Evolutionary conservation across 1,139 yeast species (phyloP).

Genomic region (Hemisphaericaspora lyxosophila): DNA sequence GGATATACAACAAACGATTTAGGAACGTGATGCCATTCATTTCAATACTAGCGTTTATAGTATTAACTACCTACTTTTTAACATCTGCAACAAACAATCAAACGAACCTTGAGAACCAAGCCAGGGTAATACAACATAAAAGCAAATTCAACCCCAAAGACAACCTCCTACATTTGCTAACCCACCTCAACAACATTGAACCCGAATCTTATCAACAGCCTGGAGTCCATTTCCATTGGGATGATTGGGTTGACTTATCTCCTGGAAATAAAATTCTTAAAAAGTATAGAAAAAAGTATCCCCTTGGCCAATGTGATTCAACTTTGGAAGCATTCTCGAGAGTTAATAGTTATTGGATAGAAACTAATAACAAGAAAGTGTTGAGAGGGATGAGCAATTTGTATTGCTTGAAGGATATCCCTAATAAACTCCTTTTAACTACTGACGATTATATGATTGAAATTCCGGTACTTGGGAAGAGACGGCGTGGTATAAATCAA

Average conservation of each 20-base stretch:
- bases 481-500: conserved; percentile 22
- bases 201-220: conserved; percentile 2
- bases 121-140: conserved; percentile 23
- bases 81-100: conserved; percentile 1
- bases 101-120: conserved; percentile 18
- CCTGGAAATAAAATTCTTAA: conserved; percentile 25
- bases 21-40: conserved; percentile 19
- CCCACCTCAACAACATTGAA: conserved; percentile 13
- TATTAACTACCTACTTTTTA: conserved; percentile 13
- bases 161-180: conserved; percentile 22
- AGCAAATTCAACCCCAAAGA: conserved; percentile 32
- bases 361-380: conserved; percentile 34
- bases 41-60: conserved; percentile 16
- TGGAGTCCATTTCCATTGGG: conserved; percentile 43
- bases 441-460: conserved; percentile 28
- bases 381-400: conserved; percentile 36
- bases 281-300: conserved; percentile 17
- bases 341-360: conserved; percentile 39
- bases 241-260: conserved; percentile 40
- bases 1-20: conserved; percentile 21
- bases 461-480: conserved; percentile 31
- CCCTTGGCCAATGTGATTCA: conserved; percentile 24
- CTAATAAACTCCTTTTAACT: conserved; percentile 26
- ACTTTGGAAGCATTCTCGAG: conserved; percentile 23
- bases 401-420: conserved; percentile 34